phyloP scores from a whole-genome alignment of 805 yeast species.

The Allodekkera sacchari region DNA sequence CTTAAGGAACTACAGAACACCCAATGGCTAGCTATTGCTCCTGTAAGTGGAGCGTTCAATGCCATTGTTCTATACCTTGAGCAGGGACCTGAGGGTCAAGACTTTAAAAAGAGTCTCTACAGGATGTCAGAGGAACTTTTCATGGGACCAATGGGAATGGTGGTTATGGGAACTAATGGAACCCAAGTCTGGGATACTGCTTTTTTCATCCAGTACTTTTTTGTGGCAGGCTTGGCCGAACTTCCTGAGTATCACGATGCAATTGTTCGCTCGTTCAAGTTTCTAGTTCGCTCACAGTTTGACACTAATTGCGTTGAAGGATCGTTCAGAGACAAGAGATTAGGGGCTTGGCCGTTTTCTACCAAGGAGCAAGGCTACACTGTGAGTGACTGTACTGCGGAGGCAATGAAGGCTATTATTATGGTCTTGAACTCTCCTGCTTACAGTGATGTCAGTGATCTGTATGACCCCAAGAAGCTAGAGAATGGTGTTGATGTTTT shows the following conservation, averaged over 20 bases:
- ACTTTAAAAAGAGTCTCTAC: constrained; percentile 44
- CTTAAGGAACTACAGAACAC: constrained; percentile 73
- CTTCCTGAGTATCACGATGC: constrained; percentile 54
- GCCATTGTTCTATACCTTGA: constrained; percentile 61
- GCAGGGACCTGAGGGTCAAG: constrained; percentile 61
- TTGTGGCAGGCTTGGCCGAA: constrained; percentile 72
- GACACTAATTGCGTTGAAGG: constrained; percentile 70
- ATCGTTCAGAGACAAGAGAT: constrained; percentile 72
- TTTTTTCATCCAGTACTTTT: constrained; percentile 77
- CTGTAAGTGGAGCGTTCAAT: constrained; percentile 82
- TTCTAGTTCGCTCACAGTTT: constrained; percentile 77
- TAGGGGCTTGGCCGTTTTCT: constrained; percentile 94
- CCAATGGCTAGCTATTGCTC: constrained; percentile 80
- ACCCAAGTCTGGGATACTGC: constrained; percentile 97
- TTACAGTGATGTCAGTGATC: constrained; percentile 30
- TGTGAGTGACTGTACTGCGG: constrained; percentile 96
- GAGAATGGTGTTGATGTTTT: constrained; percentile 70
- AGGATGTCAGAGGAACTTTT: constrained; percentile 72
- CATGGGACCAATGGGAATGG: constrained; percentile 85
- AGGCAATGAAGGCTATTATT: constrained; percentile 83
- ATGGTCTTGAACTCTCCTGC: constrained; percentile 72
- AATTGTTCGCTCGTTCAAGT: constrained; percentile 59
- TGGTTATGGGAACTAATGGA: constrained; percentile 96
- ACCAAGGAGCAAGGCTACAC: constrained; percentile 95
- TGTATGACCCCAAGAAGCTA: constrained; percentile 45